Percentiles rank a stretch among this genome's conserved stretches.
These are phyloP conservation scores for Cryoendolithus antarcticus DNA, from an alignment of 2,329 filamentous ascomycete genomes.

Conservation along the genomic window DNA sequence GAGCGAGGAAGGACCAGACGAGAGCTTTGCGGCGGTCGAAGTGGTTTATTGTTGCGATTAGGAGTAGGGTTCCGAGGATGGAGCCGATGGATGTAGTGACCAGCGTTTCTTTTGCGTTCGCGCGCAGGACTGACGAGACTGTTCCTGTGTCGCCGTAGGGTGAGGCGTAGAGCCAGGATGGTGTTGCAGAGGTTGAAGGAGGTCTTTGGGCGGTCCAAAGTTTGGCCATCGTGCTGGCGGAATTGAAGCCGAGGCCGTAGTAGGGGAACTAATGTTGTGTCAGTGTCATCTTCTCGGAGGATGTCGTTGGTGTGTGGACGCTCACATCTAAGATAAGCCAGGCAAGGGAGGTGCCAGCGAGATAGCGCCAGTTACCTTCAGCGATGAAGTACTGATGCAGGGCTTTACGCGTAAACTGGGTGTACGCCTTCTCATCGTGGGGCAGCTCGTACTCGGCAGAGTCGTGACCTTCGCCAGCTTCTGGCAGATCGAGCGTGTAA, in stretches of 20 bases:
- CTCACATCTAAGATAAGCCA: constrained; percentile 12
- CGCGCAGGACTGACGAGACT: constrained; percentile 8
- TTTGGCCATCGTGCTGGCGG: constrained; percentile 10
- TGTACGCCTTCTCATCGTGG: constrained; percentile 3
- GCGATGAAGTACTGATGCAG: constrained; percentile 10
- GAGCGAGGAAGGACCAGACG: constrained; percentile 31
- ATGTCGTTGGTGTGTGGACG: neutral
- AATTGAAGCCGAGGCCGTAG: constrained; percentile 14
- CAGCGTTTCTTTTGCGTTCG: constrained; percentile 11
- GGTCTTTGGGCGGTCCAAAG: constrained; percentile 9
- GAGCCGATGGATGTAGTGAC: constrained; percentile 24
- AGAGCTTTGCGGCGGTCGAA: constrained; percentile 32
- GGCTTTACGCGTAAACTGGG: constrained; percentile 8
- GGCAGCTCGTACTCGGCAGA: too few species aligned
- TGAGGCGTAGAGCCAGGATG: constrained; percentile 8
- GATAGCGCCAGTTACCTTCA: constrained; percentile 12
- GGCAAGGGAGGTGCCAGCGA: constrained; percentile 11
- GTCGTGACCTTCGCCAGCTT: constrained; percentile 1
- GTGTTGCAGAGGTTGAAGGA: constrained; percentile 3
- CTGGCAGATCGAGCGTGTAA: constrained; percentile 3
- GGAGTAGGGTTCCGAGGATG: constrained; percentile 29
- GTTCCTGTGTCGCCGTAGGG: constrained; percentile 5
- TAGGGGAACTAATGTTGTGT: neutral
- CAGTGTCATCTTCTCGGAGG: neutral
- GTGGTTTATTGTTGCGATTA: constrained; percentile 28